These are phyloP conservation scores for Arthonia radiata DNA, from an alignment of 495 filamentous ascomycete genomes.

Conservation along the genomic window DNA sequence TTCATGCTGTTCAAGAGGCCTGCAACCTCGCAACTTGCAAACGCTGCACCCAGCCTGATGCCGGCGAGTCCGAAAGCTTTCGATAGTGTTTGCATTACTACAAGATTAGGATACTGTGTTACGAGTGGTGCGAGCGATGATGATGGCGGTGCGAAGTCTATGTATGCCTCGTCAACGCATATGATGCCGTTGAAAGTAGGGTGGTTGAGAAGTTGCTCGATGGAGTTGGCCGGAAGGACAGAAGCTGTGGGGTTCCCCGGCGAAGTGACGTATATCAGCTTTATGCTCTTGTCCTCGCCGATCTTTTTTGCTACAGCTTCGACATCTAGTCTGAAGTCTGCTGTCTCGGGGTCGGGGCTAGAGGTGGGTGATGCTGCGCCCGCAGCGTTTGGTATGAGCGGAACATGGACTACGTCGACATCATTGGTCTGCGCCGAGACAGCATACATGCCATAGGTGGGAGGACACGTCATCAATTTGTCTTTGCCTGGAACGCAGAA, in stretches of 20 bases:
- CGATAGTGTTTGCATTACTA: slow-evolving; percentile 91
- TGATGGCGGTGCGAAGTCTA: slow-evolving; percentile 69
- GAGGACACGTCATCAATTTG: slow-evolving; percentile 79
- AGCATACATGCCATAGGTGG: slow-evolving; percentile 95
- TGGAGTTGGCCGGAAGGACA: slow-evolving; percentile 49
- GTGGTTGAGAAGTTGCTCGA: slow-evolving; percentile 53
- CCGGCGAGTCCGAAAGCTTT: slow-evolving; percentile 93
- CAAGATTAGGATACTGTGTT: slow-evolving; percentile 77
- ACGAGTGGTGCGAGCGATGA: slow-evolving; percentile 84
- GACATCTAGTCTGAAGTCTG: slow-evolving; percentile 47
- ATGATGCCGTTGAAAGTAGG: slow-evolving; percentile 89
- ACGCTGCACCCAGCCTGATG: slow-evolving; percentile 50
- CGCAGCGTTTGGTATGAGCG: slow-evolving; percentile 33
- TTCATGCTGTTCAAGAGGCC: slow-evolving; percentile 67
- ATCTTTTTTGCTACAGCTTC: slow-evolving; percentile 40
- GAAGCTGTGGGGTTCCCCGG: slow-evolving; percentile 83
- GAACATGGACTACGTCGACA: slow-evolving; percentile 59
- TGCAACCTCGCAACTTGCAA: slow-evolving; percentile 32
- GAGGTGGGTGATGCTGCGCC: too few species aligned
- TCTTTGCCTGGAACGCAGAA: slow-evolving; percentile 77
- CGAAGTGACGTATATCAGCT: slow-evolving; percentile 75
- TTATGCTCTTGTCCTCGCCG: slow-evolving; percentile 40
- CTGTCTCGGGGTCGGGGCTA: too few species aligned
- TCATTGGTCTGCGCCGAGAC: slow-evolving; percentile 91
- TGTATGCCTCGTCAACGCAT: slow-evolving; percentile 85